Base-by-base conservation (phyloP, 2,329 filamentous ascomycete species). In the Neofusicoccum kwambonambiense region DNA sequence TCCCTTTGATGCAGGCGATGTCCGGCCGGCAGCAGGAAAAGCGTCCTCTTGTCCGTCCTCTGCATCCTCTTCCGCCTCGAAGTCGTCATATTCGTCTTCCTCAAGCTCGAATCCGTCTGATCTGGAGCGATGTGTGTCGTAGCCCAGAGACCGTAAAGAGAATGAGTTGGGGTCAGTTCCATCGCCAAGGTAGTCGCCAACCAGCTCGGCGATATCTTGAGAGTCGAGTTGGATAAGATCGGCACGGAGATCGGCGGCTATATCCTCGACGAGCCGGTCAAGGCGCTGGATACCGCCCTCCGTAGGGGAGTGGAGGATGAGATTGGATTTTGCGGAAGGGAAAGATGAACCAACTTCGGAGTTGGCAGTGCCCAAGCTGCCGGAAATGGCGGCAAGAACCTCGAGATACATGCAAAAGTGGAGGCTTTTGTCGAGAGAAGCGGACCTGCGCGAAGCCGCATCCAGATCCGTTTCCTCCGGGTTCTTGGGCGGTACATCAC, bases 141-240 rank as follows among this genome's bases (percentile, higher is more conserved):
- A 87, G 1, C 83, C 83, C 64, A 86, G 74, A 72, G 69, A 84
- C 69, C 64, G 39, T 7, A 57, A 15, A 8, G 79, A 71, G 37
- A 76, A 70, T 12, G 77, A 73, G 82, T 42, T 87, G 81, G 51
- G 85, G 78, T 68, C 79, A n/a, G 79, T 67, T 66, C 84, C 82
- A 70, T 90, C 87, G 4, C 89, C 89, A 9, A 93, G 77, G 70
- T 93, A 92, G 49, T 86, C 83, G 2, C 89, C 89, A 0, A 89
- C 83, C 31, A 95, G 79, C 57, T 89, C 83, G 3, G 89, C 89
- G 62, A 96, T 78, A 71, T 90, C 89, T 67, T 88, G 85, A 1
- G 91, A 87, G 71, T 89, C 86, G 11, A 96, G 73, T 19, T 86
- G 83, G 37, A 95, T 78, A 3, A 94, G 72, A 68, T 94, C 87